Evolutionary conservation across 306 rosid species (phyloP), one percentile per base, ranked within the genome.

Genomic region (Benincasa hispida): DNA sequence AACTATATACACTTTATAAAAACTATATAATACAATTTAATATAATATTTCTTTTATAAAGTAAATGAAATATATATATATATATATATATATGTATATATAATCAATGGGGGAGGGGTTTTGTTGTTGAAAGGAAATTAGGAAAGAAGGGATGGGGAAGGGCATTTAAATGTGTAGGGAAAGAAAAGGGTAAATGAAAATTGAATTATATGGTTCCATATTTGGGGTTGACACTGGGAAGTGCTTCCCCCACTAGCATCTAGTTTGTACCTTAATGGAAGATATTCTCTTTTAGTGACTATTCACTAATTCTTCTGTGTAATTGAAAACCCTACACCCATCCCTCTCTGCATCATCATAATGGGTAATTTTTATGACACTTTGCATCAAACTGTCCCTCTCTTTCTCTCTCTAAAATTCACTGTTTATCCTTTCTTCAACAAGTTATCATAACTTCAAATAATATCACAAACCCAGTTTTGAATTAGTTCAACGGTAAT

Each of bases 231-330:
- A 88, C 96, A 89, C 30, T 11, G 67, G 62, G 42, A 83, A 85
- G 86, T 88, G 94, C 83, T 74, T 74, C 72, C 75, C 87, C 89
- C 88, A 88, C 87, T 81, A 42, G 75, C 84, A 79, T 82, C 74
- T 77, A 78, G 54, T 51, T 85, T 82, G 76, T 84, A 88, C 88
- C 81, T 62, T 84, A 85, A 85, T 77, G 78, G 84, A 77, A 83
- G 82, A 85, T 78, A 79, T 78, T 88, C 84, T 65, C 41, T 65
- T 59, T 51, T 82, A 55, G 55, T 72, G 76, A 81, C 78, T 65
- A 70, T 82, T 91, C 88, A 78, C 62, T 55, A 48, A 18, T 84
- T 85, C 84, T 83, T 82, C 78, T 70, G 57, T 57, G 82, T 74
- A 82, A 81, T 82, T 67, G 57, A 84, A 77, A 83, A 22, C 86